phyloP scores from a whole-genome alignment of 805 yeast genomes.

The Candida suzukii region DNA sequence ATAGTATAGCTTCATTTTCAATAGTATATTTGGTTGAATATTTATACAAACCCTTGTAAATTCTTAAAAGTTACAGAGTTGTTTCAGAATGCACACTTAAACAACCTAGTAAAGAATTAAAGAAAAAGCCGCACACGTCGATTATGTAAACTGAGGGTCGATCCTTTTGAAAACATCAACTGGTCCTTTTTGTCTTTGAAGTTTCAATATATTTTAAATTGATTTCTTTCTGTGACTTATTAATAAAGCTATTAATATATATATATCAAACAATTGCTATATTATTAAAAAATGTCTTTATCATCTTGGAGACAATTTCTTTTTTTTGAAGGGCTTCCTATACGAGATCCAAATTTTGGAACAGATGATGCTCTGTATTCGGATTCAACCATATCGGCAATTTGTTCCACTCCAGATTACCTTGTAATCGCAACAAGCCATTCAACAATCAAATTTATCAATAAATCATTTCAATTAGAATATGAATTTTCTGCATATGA shows the following conservation, averaged over 20 bases:
- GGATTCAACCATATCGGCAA: constrained; percentile 63
- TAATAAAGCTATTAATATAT: no score
- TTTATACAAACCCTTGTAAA: no score
- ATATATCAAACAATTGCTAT: no score
- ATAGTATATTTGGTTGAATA: no score
- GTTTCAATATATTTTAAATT: no score
- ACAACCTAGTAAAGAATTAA: no score
- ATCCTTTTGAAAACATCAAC: no score
- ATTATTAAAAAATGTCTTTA: constrained; percentile 27
- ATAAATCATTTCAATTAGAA: constrained; percentile 37
- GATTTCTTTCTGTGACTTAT: no score
- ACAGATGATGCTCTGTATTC: constrained; percentile 64
- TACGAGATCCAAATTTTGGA: constrained; percentile 72
- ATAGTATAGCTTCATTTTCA: no score
- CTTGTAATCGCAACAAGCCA: constrained; percentile 55
- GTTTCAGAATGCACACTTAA: not conserved
- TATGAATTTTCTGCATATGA: constrained; percentile 60
- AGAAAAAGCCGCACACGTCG: no score
- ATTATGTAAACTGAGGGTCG: no score
- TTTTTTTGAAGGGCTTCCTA: constrained; percentile 77
- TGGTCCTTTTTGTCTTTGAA: no score
- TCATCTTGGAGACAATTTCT: constrained; percentile 60
- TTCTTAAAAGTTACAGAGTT: not conserved
- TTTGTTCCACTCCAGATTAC: constrained; percentile 48
- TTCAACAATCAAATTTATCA: constrained; percentile 50